phyloP scores from a whole-genome alignment of 208 protist species.

The Trypanosoma mega region DNA sequence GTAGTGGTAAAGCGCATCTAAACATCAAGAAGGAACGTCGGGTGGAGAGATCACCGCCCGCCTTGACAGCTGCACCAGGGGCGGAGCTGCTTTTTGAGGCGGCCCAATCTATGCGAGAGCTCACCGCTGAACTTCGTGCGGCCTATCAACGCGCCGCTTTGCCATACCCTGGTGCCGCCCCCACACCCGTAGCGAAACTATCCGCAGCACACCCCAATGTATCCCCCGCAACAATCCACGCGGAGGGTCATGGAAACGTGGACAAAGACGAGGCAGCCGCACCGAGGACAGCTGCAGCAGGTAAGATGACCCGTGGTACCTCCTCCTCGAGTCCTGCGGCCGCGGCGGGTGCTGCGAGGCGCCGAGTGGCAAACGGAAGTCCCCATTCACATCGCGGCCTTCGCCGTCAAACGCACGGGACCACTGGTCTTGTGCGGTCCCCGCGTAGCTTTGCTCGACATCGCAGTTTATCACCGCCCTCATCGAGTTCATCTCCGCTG shows the following conservation, averaged over 20 bases:
- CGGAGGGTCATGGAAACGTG: too few relatives aligned
- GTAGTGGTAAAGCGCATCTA: too few relatives aligned
- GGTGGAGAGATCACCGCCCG: background rate
- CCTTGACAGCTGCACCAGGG: background rate
- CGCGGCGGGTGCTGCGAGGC: too few relatives aligned
- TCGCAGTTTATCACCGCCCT: slow-evolving; percentile 11
- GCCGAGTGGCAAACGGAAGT: too few relatives aligned
- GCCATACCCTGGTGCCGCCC: background rate
- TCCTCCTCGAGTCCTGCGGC: too few relatives aligned
- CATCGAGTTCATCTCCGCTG: background rate
- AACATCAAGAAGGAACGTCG: too few relatives aligned
- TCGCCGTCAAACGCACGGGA: too few relatives aligned
- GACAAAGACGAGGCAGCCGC: too few relatives aligned
- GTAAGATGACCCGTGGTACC: too few relatives aligned
- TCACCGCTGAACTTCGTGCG: slow-evolving; percentile 61
- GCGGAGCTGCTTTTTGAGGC: slow-evolving; percentile 43
- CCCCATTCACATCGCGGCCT: too few relatives aligned
- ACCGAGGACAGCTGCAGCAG: too few relatives aligned
- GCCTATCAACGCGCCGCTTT: slow-evolving; percentile 11
- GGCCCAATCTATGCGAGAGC: slow-evolving; percentile 57
- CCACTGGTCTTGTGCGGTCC: slow-evolving; percentile 17
- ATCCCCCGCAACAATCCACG: background rate
- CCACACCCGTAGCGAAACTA: slow-evolving; percentile 4
- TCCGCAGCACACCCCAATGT: background rate
- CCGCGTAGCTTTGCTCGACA: background rate